Conservation (phyloP, 2,329 filamentous ascomycete species). For the Blastomyces parvus region DNA sequence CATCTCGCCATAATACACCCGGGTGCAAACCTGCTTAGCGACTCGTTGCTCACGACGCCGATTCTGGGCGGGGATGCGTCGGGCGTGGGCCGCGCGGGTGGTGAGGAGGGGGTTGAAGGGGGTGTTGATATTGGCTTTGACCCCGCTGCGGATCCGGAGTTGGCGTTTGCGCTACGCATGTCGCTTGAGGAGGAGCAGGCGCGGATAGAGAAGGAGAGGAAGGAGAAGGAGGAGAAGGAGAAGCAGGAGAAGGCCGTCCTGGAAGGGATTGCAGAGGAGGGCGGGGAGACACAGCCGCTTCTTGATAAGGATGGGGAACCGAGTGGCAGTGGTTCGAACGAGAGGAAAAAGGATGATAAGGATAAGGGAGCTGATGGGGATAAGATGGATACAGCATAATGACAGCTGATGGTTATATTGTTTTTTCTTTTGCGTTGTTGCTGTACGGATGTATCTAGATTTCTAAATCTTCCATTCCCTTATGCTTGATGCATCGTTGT, state of each 20-base stretch:
- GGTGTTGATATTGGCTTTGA: constrained; percentile 79
- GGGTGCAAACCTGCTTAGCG: constrained; percentile 82
- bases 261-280: constrained; percentile 73
- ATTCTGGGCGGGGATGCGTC: constrained; percentile 77
- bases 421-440: neutral
- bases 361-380: constrained; percentile 48
- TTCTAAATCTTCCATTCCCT: neutral
- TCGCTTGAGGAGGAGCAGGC: constrained; percentile 98
- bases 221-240: constrained; percentile 59
- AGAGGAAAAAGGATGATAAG: constrained; percentile 43
- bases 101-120: constrained; percentile 45
- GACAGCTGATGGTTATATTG: neutral
- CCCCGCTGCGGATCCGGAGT: constrained; percentile 80
- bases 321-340: constrained; percentile 51
- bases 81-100: constrained; percentile 39
- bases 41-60: constrained; percentile 79
- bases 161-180: constrained; percentile 91
- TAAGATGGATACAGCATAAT: constrained; percentile 84
- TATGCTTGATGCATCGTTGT: constrained; percentile 8
- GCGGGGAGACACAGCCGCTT: constrained; percentile 51
- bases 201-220: constrained; percentile 74
- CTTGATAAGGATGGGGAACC: constrained; percentile 56
- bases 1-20: constrained; percentile 85
- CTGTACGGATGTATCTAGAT: constrained; percentile 2
- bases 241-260: constrained; percentile 64